Evolutionary conservation across 805 yeast genomes (phyloP), one percentile per base, ranked within the genome.

Genomic region (Cyberlindnera samutprakarnensis): DNA sequence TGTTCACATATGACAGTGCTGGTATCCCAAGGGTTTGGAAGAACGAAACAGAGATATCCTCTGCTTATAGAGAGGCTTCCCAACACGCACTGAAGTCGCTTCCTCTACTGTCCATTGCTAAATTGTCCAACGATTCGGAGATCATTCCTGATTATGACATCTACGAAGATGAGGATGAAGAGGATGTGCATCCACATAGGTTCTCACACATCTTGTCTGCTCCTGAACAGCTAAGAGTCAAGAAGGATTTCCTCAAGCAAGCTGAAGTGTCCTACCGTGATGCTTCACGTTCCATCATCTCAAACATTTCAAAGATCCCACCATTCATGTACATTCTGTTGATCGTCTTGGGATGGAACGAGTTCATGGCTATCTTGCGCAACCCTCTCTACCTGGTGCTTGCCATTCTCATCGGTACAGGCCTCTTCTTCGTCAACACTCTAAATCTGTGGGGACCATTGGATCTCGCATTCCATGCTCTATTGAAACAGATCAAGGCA

Each of bases 331-430:
- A 85, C 59, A 59, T 75, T 9, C 50, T 90, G 11, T 61, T 92
- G 16, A 55, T 81, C 3, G 75, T 83, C 4, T 63, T 92, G 15
- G 98, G 98, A 8, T 92, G 96, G 96, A 88, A 88, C 56, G 96
- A 92, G 64, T 79, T 92, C 44, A 72, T 87, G 81, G 80, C 92
- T 8, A 73, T 92, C 13, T 51, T 92, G 27, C 71, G 94, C 41
- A 88, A 84, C 52, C 96, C 98, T 32, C 47, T 90, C n/a, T 70
- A 82, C 44, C 75, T 88, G 42, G 65, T 82, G 6, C 53, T 87
- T 30, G 46, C 72, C 2, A 52, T 88, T 27, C 31, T 86, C 9
- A 27, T 68, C 1, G 70, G 70, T 2, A 84, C 82, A 0, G 80
- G 73, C 1, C 51, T 69, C 2, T 85, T 80, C 51, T 69, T 82